These are phyloP conservation scores for Candida anglica DNA, from an alignment of 805 yeast genomes.

Conservation along the genomic window DNA sequence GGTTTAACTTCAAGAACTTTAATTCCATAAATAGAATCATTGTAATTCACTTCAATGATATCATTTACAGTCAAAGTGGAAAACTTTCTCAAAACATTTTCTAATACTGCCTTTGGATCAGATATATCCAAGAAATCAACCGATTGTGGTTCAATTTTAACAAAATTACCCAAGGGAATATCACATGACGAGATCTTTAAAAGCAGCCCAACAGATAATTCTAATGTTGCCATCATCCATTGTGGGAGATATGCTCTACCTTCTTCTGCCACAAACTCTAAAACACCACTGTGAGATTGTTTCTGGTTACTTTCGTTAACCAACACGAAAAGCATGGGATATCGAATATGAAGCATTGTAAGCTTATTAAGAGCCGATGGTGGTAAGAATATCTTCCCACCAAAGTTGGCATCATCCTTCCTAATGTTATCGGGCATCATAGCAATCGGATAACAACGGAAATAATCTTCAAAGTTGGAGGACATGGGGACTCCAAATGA, in stretches of 20 bases:
- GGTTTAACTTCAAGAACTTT: constrained; percentile 88
- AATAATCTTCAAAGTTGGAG: constrained; percentile 71
- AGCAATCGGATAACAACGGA: constrained; percentile 86
- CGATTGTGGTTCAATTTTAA: constrained; percentile 92
- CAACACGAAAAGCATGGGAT: constrained; percentile 92
- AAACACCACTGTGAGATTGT: constrained; percentile 85
- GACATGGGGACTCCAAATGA: constrained; percentile 24
- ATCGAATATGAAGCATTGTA: constrained; percentile 86
- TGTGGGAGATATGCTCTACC: constrained; percentile 93
- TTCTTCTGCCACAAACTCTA: constrained; percentile 96
- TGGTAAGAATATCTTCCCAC: constrained; percentile 94
- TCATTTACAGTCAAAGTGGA: constrained; percentile 84
- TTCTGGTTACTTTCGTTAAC: constrained; percentile 57
- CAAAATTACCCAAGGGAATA: constrained; percentile 81
- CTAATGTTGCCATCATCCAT: constrained; percentile 89
- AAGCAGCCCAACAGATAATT: constrained; percentile 74
- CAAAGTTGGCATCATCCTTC: constrained; percentile 78
- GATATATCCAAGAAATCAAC: constrained; percentile 89
- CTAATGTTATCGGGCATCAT: constrained; percentile 80
- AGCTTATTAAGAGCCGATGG: constrained; percentile 86
- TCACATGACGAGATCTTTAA: constrained; percentile 73
- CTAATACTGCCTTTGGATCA: constrained; percentile 95
- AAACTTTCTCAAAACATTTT: constrained; percentile 85
- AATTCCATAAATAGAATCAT: constrained; percentile 71
- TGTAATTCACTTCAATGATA: constrained; percentile 79